Evolutionary conservation across 768 basidiomycete species (phyloP), one percentile per base, ranked within the genome.

Genomic region (Rhodotorula babjevae): DNA sequence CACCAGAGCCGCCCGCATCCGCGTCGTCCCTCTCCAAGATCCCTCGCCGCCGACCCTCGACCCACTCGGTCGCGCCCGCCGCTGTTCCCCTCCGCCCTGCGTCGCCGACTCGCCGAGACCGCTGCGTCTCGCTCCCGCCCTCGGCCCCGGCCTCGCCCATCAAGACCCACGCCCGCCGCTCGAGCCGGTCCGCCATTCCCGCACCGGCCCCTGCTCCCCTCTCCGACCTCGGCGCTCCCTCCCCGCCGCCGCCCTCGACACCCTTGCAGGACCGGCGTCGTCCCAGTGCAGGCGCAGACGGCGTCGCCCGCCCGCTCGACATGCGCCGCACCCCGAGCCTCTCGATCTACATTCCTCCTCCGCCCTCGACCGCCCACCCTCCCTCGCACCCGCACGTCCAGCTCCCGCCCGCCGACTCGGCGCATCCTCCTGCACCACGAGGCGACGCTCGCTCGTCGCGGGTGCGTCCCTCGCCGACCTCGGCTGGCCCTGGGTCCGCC

Each of bases 21-120:
- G 23, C 50, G 14, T 19, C 57, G 2, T 23, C 25, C 2, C 9
- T 25, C 25, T 71, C 70, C 11, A 71, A 69, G 56, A 69, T 69
- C 31, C 68, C 68, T 9, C 68, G 68, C 25, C 52, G 68, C 5
- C 53, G 68, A 27, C 68, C 61, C 11, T 69, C 68, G 61, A 27
- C 61, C n/a, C 55, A 53, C 44, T 5, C 44, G 6, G 14, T 46
- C 44, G 14, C 18, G 0, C 40, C 44, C 25, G 29, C 27, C 19
- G 3, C 29, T 18, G 10, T 11, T 19, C 16, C 55, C 36, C 50
- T 40, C 56, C 47, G 27, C n/a, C 63, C n/a, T 2, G 15, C 44
- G 42, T 47, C 46, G 2, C 42, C 27, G 15, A 42, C 40, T 14
- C 15, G 27, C 36, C 40, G 21, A 1, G 8, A 31, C 1, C 57